Conservation (phyloP, 345 rosid species). For the Schrenkiella parvula region DNA sequence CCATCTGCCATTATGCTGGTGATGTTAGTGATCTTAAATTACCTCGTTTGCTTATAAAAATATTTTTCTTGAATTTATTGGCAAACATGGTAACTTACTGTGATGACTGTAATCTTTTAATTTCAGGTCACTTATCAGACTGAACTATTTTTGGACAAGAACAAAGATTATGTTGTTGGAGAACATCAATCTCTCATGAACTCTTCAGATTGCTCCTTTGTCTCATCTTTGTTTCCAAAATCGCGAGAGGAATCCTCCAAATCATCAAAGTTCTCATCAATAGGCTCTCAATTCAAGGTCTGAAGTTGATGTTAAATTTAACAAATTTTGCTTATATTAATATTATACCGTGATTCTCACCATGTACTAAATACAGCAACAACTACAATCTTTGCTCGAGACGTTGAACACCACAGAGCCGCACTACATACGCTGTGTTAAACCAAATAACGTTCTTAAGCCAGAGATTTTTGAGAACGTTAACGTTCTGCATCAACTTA, state of each 20-base stretch:
- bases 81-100: background rate
- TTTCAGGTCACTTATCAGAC: slow-evolving; percentile 96
- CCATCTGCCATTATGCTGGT: slow-evolving; percentile 94
- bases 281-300: slow-evolving; percentile 96
- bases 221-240: slow-evolving; percentile 75
- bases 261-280: slow-evolving; percentile 87
- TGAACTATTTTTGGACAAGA: slow-evolving; percentile 85
- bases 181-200: slow-evolving; percentile 85
- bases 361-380: slow-evolving; percentile 64
- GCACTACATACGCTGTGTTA: slow-evolving; percentile 92
- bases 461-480: slow-evolving; percentile 81
- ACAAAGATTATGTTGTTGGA: slow-evolving; percentile 91
- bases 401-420: slow-evolving; percentile 90
- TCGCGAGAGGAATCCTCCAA: slow-evolving; percentile 81
- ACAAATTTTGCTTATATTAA: slow-evolving; percentile 3
- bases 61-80: background rate
- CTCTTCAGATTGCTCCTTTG: slow-evolving; percentile 78
- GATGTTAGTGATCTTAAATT: slow-evolving; percentile 57
- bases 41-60: slow-evolving; percentile 14
- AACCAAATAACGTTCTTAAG: slow-evolving; percentile 93
- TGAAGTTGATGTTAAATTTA: slow-evolving; percentile 12
- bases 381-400: slow-evolving; percentile 91
- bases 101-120: slow-evolving; percentile 1
- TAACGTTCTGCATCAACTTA: slow-evolving; percentile 82
- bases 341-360: slow-evolving; percentile 5